Conservation (phyloP, 345 rosid species). For the Populus euphratica region DNA sequence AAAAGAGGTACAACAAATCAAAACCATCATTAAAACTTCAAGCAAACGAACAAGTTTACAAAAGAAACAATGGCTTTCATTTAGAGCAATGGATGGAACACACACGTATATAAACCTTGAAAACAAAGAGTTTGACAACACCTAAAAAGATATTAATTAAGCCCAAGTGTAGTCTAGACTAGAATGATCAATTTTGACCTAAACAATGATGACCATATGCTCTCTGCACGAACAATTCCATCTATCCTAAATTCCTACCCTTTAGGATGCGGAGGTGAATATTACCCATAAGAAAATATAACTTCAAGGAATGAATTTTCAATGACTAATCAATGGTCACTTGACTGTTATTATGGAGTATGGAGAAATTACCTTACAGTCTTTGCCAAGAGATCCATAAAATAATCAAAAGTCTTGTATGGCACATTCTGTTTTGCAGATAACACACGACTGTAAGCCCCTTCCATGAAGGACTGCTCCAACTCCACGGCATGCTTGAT, state of each 20-base stretch:
- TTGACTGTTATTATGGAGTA: not conserved
- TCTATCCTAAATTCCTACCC: not conserved
- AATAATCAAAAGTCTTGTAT: slow-evolving; percentile 77
- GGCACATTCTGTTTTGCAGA: slow-evolving; percentile 93
- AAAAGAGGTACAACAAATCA: not conserved
- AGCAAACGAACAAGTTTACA: not conserved
- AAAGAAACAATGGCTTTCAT: not conserved
- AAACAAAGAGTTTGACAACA: not conserved
- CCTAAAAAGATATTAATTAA: not conserved
- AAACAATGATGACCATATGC: not conserved
- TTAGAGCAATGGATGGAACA: not conserved
- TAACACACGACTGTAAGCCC: slow-evolving; percentile 91
- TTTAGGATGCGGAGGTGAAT: not conserved
- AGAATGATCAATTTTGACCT: not conserved
- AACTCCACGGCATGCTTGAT: slow-evolving; percentile 95
- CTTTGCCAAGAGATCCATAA: slow-evolving; percentile 98
- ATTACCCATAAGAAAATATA: not conserved
- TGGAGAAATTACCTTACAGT: slow-evolving; percentile 67
- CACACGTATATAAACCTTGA: not conserved
- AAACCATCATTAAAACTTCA: not conserved
- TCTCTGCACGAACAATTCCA: not conserved
- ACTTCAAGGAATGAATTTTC: not conserved
- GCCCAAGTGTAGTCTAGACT: not conserved
- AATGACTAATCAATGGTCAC: not conserved
- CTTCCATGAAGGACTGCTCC: slow-evolving; percentile 99